A percentile compares a stretch with the other conserved stretches of the same genome.
Evolutionary conservation across 2,329 filamentous ascomycete species (phyloP).

Genomic region (Aspergillus proliferans): DNA sequence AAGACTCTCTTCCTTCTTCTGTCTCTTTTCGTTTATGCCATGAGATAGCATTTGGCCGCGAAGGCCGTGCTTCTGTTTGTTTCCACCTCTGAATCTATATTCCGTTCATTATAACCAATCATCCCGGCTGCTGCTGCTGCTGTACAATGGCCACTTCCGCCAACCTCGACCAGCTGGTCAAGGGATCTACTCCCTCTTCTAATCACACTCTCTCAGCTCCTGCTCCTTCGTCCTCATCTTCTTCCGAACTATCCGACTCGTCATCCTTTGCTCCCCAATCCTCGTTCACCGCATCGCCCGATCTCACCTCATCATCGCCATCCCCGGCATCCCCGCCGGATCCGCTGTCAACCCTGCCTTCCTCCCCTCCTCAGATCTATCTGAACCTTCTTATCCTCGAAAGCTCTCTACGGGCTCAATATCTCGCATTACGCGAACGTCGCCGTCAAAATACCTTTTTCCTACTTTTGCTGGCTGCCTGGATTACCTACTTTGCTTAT

Average conservation of each 20-base stretch:
- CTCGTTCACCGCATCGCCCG: slow-evolving; percentile 13
- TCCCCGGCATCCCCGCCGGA: slow-evolving; percentile 49
- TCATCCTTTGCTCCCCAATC: slow-evolving; percentile 13
- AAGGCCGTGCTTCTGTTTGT: slow-evolving; percentile 18
- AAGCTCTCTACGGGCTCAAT: slow-evolving; percentile 85
- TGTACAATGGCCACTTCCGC: slow-evolving; percentile 51
- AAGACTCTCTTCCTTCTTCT: not conserved
- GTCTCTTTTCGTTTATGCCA: slow-evolving; percentile 7
- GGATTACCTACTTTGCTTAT: slow-evolving; percentile 82
- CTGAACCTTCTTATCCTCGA: slow-evolving; percentile 96
- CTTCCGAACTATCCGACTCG: slow-evolving; percentile 4
- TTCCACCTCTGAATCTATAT: not conserved
- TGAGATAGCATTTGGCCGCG: slow-evolving; percentile 22
- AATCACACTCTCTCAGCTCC: slow-evolving; percentile 4
- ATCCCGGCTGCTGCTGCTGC: not conserved
- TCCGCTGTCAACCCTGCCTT: slow-evolving; percentile 75
- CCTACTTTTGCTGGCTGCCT: slow-evolving; percentile 67
- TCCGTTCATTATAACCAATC: not conserved
- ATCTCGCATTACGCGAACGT: slow-evolving; percentile 80
- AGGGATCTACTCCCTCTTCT: slow-evolving; percentile 55
- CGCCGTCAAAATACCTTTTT: slow-evolving; percentile 92
- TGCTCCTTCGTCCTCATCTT: slow-evolving; percentile 11
- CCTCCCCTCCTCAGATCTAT: slow-evolving; percentile 91
- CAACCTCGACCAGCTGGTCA: slow-evolving; percentile 80
- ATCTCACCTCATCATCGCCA: slow-evolving; percentile 37